These are phyloP conservation scores for Leccinum obscurum DNA, from an alignment of 768 basidiomycete genomes.

Conservation along the genomic window DNA sequence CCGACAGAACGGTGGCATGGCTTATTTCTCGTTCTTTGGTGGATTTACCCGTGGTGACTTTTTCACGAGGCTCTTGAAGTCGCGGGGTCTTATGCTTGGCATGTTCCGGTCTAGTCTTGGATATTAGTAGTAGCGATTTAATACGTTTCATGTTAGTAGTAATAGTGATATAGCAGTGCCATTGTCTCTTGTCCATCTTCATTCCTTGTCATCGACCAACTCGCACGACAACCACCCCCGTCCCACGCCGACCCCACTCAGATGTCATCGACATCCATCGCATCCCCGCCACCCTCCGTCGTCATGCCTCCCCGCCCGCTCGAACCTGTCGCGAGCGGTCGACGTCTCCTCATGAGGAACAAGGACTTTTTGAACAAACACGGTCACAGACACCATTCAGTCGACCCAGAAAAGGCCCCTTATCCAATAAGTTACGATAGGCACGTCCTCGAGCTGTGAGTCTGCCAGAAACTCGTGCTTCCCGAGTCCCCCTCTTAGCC, in stretches of 20 bases:
- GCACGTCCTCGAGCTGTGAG: constrained; percentile 67
- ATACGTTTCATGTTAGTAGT: constrained; percentile 18
- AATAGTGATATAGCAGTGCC: neutral
- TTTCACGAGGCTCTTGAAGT: constrained; percentile 43
- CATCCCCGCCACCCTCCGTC: constrained; percentile 21
- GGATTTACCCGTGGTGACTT: constrained; percentile 47
- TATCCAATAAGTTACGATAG: constrained; percentile 76
- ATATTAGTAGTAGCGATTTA: constrained; percentile 19
- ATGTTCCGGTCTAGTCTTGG: constrained; percentile 31
- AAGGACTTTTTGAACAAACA: constrained; percentile 64
- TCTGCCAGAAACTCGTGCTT: constrained; percentile 5
- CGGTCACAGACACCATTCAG: constrained; percentile 65
- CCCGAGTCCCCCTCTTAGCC: constrained; percentile 8
- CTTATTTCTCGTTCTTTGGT: constrained; percentile 43
- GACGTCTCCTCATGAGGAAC: constrained; percentile 34
- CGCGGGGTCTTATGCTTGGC: constrained; percentile 31
- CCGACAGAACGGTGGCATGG: constrained; percentile 40
- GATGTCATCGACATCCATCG: constrained; percentile 14
- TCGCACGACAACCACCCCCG: neutral
- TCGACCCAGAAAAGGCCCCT: constrained; percentile 74
- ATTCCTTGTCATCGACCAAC: constrained; percentile 9
- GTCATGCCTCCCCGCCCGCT: constrained; percentile 21
- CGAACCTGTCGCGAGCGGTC: constrained; percentile 26
- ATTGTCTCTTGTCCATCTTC: constrained; percentile 8
- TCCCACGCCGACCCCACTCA: constrained; percentile 9